phyloP scores from a whole-genome alignment of 345 rosid genomes.

The Brassica nigra region DNA sequence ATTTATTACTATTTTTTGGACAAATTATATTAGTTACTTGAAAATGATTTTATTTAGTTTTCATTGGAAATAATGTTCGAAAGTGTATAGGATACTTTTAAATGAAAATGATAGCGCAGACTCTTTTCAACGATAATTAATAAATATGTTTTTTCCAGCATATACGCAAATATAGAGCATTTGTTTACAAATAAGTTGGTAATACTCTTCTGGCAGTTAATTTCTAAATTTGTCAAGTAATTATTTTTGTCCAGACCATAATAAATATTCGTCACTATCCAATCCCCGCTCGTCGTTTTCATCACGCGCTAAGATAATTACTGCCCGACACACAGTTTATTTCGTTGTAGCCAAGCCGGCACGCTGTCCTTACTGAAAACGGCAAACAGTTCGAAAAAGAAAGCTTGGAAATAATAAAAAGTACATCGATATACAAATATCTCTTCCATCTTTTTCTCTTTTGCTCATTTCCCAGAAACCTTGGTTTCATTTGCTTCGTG shows the following conservation, averaged over 20 bases:
- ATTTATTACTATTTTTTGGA: neutral
- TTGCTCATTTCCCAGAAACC: constrained; percentile 43
- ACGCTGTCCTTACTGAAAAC: constrained; percentile 20
- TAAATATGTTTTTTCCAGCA: neutral
- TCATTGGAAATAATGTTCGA: too few species aligned
- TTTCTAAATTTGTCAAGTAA: constrained; percentile 36
- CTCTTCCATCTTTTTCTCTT: constrained; percentile 35
- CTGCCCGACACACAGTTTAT: constrained; percentile 29
- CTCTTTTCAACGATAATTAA: neutral
- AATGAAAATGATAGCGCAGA: constrained; percentile 10
- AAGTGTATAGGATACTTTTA: neutral
- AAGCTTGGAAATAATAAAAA: constrained; percentile 18
- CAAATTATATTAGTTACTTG: neutral
- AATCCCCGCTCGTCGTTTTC: constrained; percentile 15
- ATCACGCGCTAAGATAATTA: constrained; percentile 32
- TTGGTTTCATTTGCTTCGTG: constrained; percentile 31
- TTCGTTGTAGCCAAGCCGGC: constrained; percentile 1
- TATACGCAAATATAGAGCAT: neutral
- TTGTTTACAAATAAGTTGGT: constrained; percentile 20
- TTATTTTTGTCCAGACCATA: constrained; percentile 35
- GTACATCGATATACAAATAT: constrained; percentile 36
- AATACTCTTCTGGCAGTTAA: constrained; percentile 26
- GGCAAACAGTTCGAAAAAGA: constrained; percentile 32
- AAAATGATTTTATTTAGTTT: neutral
- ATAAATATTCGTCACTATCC: constrained; percentile 32